These are phyloP conservation scores for Dillenia suffruticosa DNA, from an alignment of 164 flowering plant species.

Conservation along the genomic window DNA sequence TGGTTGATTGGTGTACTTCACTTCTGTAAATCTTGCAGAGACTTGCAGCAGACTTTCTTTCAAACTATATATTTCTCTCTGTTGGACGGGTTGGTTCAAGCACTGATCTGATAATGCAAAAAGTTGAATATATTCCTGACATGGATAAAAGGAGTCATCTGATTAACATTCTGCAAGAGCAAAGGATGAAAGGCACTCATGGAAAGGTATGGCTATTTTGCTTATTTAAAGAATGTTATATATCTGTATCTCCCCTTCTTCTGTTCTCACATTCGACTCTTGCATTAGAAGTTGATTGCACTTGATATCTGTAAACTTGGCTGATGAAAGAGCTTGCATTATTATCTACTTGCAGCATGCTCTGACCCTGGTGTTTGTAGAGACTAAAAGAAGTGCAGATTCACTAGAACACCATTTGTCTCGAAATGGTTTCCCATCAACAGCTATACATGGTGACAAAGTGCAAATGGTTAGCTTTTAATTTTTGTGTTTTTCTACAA, in stretches of 20 bases:
- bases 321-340: background rate
- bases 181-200: conserved; percentile 21
- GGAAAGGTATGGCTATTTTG: conserved; percentile 23
- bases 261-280: background rate
- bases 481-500: background rate
- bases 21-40: conserved; percentile 23
- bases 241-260: background rate
- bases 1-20: no score
- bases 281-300: background rate
- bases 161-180: conserved; percentile 37
- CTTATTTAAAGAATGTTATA: background rate
- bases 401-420: conserved; percentile 41
- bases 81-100: conserved; percentile 68
- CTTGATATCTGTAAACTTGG: background rate
- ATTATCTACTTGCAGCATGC: conserved; percentile 31
- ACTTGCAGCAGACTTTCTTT: conserved; percentile 55
- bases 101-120: conserved; percentile 47
- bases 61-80: conserved; percentile 48
- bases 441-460: conserved; percentile 65
- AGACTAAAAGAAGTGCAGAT: conserved; percentile 64
- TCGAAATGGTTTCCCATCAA: conserved; percentile 47
- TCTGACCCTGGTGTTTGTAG: conserved; percentile 56
- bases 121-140: conserved; percentile 47
- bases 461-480: conserved; percentile 39
- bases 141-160: conserved; percentile 40